Conservation (phyloP, 164 flowering plant genomes). For the Saururus chinensis region DNA sequence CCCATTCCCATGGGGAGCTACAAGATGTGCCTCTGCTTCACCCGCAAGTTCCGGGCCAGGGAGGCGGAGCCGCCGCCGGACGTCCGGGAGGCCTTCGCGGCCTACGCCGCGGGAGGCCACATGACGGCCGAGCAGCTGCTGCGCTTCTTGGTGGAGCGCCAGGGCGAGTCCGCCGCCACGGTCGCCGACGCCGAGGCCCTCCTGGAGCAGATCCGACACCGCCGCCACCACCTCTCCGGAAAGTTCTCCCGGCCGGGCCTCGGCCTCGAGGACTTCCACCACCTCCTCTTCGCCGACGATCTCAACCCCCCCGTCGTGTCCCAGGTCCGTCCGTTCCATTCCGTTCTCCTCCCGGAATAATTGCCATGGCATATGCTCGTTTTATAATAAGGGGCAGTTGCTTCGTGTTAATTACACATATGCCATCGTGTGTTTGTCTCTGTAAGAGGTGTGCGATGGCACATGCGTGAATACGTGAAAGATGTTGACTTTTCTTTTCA, state of each 20-base stretch:
- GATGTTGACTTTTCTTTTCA: background rate
- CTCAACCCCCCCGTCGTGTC: conserved; percentile 50
- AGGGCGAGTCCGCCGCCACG: conserved; percentile 30
- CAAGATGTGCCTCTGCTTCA: conserved; percentile 66
- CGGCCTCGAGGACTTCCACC: conserved; percentile 57
- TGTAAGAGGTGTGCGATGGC: background rate
- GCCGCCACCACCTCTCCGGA: conserved; percentile 18
- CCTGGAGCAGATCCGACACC: conserved; percentile 26
- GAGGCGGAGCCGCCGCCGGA: conserved; percentile 60
- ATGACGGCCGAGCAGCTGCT: conserved; percentile 57
- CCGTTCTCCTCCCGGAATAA: background rate
- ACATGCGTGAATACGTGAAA: background rate
- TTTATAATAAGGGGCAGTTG: background rate
- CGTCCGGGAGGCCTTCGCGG: conserved; percentile 38
- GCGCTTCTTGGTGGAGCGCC: conserved; percentile 52
- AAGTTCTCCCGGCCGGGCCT: conserved; percentile 19
- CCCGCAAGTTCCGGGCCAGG: conserved; percentile 52
- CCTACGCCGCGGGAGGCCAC: conserved; percentile 26
- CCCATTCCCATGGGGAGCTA: conserved; percentile 8
- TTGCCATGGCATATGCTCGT: too few species aligned
- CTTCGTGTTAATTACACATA: background rate
- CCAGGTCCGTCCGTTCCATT: conserved; percentile 48
- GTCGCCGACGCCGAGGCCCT: conserved; percentile 34
- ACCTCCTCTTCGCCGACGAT: conserved; percentile 48
- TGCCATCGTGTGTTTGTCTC: background rate